A percentile compares a stretch with the other conserved stretches of the same genome.
Conservation (phyloP, 208 protist genomes). For the Acanthamoeba lenticulata region DNA sequence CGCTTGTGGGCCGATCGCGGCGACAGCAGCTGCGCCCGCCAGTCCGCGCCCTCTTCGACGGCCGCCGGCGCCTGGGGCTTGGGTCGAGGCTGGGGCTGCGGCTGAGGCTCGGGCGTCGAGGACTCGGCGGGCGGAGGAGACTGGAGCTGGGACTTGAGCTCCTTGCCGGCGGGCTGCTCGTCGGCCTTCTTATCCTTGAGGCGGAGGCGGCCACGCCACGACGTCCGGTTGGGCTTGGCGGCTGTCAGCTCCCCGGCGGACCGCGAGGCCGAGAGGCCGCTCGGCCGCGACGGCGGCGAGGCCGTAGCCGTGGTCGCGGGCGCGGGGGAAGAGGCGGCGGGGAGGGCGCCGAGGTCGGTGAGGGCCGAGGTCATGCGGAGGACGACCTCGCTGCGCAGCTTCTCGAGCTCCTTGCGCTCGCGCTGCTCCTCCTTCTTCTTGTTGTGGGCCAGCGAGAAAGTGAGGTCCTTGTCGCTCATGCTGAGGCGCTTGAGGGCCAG, state of each 20-base stretch:
- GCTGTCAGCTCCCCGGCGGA: neutral
- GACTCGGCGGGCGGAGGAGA: no score
- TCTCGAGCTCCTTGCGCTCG: neutral
- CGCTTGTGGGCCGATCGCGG: neutral
- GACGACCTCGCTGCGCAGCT: neutral
- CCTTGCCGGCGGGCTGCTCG: neutral
- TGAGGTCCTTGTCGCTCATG: neutral
- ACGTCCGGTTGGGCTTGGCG: neutral
- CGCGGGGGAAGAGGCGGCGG: neutral
- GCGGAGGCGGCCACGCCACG: neutral
- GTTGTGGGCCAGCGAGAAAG: neutral
- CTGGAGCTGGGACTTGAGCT: neutral
- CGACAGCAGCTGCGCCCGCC: neutral
- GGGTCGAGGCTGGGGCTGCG: no score
- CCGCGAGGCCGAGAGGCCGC: neutral
- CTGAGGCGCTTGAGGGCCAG: neutral
- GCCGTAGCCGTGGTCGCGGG: no score
- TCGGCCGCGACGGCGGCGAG: neutral
- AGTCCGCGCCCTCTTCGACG: no score
- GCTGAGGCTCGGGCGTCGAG: no score
- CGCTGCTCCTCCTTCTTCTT: slow-evolving; percentile 29
- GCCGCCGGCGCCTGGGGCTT: no score
- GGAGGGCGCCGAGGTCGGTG: neutral
- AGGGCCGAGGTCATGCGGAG: neutral
- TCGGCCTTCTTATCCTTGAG: neutral